These are phyloP conservation scores for Onygenales sp. DNA, from an alignment of 2,329 filamentous ascomycete species.

Conservation along the genomic window DNA sequence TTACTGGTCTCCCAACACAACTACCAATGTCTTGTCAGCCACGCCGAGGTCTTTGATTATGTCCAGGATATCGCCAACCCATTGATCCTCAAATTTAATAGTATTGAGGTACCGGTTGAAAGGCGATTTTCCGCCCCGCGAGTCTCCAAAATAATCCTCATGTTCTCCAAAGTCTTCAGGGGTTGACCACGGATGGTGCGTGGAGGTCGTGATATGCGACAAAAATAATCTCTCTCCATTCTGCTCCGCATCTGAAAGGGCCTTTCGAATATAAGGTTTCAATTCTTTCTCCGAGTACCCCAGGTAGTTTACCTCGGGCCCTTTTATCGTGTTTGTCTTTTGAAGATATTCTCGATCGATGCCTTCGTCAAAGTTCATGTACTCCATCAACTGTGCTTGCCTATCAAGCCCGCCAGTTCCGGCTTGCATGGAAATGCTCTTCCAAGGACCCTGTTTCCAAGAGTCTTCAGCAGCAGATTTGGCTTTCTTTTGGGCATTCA, in stretches of 20 bases:
- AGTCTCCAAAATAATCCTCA: constrained; percentile 15
- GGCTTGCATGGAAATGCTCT: constrained; percentile 21
- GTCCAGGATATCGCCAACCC: constrained; percentile 30
- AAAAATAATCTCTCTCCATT: constrained; percentile 21
- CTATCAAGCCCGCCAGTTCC: constrained; percentile 23
- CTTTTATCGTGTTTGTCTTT: constrained; percentile 19
- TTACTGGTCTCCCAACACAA: constrained; percentile 36
- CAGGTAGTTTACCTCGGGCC: constrained; percentile 34
- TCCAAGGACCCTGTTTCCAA: constrained; percentile 19
- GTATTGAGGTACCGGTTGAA: constrained; percentile 37
- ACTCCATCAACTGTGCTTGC: constrained; percentile 18
- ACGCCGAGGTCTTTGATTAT: constrained; percentile 36
- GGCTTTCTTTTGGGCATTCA: not conserved
- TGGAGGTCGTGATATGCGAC: constrained; percentile 24
- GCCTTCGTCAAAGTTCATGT: constrained; percentile 27
- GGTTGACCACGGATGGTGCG: constrained; percentile 36
- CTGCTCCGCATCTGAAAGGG: constrained; percentile 16
- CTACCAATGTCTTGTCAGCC: constrained; percentile 37
- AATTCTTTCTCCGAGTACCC: constrained; percentile 34
- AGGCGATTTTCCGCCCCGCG: constrained; percentile 18
- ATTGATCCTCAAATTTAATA: constrained; percentile 30
- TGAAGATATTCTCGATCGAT: constrained; percentile 9
- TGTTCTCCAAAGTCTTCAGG: constrained; percentile 21
- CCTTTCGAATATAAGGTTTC: constrained; percentile 24
- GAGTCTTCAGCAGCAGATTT: not conserved